Base-by-base conservation (phyloP, 805 yeast species). In the Nakazawaea holstii region DNA sequence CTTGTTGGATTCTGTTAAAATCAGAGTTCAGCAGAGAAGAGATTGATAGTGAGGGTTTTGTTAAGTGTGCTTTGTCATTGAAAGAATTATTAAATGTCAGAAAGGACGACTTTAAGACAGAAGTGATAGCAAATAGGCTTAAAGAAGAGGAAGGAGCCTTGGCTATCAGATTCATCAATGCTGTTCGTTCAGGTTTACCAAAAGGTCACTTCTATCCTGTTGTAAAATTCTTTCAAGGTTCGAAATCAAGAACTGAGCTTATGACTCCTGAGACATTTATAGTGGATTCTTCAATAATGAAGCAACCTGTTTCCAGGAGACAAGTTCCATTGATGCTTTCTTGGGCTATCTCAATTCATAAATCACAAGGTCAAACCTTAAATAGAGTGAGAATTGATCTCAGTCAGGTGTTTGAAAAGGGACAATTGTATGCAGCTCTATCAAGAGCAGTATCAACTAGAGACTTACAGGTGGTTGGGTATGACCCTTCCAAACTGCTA, bases 341-440 rank as follows among this genome's bases (percentile, higher is more conserved):
- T 17, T 87, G 94, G 92, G 90, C 95, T 0, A 61, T 87, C 54
- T 87, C 94, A 0, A 86, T 87, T 42, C 95, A 87, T 59, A 87
- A 87, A 60, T 79, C 94, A 0, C 95, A 87, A 60, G 95, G 95
- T 2, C 94, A 87, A 65, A 85, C 95, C 0, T 72, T 87, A 38
- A 80, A 77, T 33, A 62, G 87, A 52, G 80, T 87, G 3, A 79
- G 77, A 51, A 87, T 87, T 11, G 91, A 87, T 57, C 62, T 87
- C 39, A 68, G 74, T 26, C 76, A 71, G 51, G 74, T 80, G 24
- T 87, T 87, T 55, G 95, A 87, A 60, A 84, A 79, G 46, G 95
- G 95, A n/a, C 95, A 87, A 27, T 26, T 42, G 4, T 47, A 47
- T 24, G 43, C 86, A 31, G 94, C 95, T 0, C 64, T 87, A 41